Evolutionary conservation across 73 alveolate genomes (phyloP), one percentile per base, ranked within the genome.

Genomic region (Uronychia setigera): DNA sequence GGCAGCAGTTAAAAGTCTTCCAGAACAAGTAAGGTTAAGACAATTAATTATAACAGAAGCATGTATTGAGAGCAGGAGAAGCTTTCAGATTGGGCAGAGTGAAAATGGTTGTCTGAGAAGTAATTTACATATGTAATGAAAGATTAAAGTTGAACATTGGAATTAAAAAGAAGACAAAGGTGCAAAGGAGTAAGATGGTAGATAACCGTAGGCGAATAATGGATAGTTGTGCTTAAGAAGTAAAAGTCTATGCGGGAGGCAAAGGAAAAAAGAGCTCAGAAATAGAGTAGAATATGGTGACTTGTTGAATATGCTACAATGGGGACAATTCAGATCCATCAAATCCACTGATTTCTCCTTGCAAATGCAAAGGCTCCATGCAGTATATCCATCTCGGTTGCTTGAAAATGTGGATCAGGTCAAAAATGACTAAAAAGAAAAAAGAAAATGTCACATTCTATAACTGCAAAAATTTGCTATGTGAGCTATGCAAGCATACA

Each of bases 361-460:
- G 97, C 81, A 78, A 32, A 35, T 93, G 97, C 67, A 80, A 88
- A 60, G 97, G 97, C 1, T 79, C 97, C 19, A 90, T 93, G 96
- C 89, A 93, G 83, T 91, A 60, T 79, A 91, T 93, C 78, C 97
- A 93, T 82, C 79, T 81, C 82, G 33, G 67, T 31, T 90, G 96
- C 58, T 82, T 90, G 32, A 86, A 86, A 59, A 27, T 60, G 31
- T 90, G 97, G 96, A 29, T 93, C 59, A 67, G 33, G 35, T 60
- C 94, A 60, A 89, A 87, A n/a, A 74, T 82, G 46, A 31, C 77
- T 86, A 82, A 60, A 33, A 57, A 86, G 80, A 75, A 86, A 31
- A 86, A 80, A 34, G 87, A 91, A 25, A 14, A 58, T 26, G 80
- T 83, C 46, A 59, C 85, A n/a, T 58, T 92, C 29, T 86, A 82